These are phyloP conservation scores for Amanita pallidorosea DNA, from an alignment of 768 basidiomycete genomes.

Conservation along the genomic window DNA sequence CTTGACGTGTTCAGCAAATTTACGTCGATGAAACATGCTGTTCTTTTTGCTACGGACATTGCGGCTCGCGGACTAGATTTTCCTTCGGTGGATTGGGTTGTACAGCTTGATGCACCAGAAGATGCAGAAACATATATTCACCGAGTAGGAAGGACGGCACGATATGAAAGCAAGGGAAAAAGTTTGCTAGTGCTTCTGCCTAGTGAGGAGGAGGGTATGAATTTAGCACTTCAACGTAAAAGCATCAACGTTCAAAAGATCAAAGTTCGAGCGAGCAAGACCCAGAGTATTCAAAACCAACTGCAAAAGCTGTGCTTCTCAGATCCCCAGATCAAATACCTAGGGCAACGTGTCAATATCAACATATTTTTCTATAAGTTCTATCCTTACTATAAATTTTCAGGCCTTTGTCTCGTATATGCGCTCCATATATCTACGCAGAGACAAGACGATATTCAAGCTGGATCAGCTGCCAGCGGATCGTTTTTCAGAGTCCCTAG, in stretches of 20 bases:
- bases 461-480: constrained; percentile 73
- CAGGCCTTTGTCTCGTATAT: constrained; percentile 96
- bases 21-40: constrained; percentile 68
- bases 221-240: constrained; percentile 57
- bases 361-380: not conserved
- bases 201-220: constrained; percentile 91
- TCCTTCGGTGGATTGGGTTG: constrained; percentile 92
- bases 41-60: constrained; percentile 92
- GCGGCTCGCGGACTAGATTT: constrained; percentile 96
- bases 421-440: constrained; percentile 86
- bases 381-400: not conserved
- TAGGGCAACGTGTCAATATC: constrained; percentile 75
- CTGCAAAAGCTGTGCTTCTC: constrained; percentile 90
- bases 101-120: constrained; percentile 93
- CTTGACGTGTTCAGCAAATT: constrained; percentile 79
- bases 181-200: constrained; percentile 75
- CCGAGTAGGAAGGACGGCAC: constrained; percentile 89
- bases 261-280: constrained; percentile 84
- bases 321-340: constrained; percentile 94
- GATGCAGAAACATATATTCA: constrained; percentile 98
- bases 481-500: constrained; percentile 79
- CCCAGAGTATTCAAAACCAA: constrained; percentile 74
- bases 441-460: constrained; percentile 90
- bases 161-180: constrained; percentile 87
- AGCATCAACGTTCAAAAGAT: constrained; percentile 65